Base-by-base conservation (phyloP, 1,284 basidiomycete genomes). In the Papiliotrema fonsecae region DNA sequence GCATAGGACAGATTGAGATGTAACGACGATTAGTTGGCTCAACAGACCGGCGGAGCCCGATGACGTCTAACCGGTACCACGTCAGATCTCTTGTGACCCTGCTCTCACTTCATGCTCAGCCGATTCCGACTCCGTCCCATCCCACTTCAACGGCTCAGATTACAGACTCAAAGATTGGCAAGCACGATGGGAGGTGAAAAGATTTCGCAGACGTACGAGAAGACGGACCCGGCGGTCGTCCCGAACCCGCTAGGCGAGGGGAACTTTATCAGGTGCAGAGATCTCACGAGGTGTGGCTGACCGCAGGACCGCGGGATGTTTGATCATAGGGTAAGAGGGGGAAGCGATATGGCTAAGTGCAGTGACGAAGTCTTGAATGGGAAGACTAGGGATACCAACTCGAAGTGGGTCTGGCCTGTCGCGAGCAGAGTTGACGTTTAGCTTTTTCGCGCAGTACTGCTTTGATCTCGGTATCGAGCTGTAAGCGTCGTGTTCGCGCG, bases 401-500 rank as follows among this genome's bases (percentile, higher is more conserved):
- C 78, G 52, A 73, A 77, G 69, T 70, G 43, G 50, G 65, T 36
- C 32, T 18, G 21, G 18, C 9, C 16, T 5, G 4, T 35, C 19
- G 28, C n/a, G 27, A 35, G 9, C 42, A n/a, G 19, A 39, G 40
- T 21, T 45, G 16, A 25, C 13, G 13, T 18, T 39, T 4, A 81
- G 88, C 67, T 86, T 82, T 72, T 88, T 90, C 64, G 88, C 88
- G 27, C 81, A 82, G 68, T 90, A 82, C 67, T 90, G 86, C 69
- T 94, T 94, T 67, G 85, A 90, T 61, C 80, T 88, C 36, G 90
- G 88, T 0, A 82, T 93, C 42, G 83, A 90, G 52, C 73, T 93
- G 86, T 88, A 75, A 72, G 85, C 24, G 18, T 6, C 27, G 10
- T 19, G 28, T 3, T 26, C 37, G 18, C 19, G 37, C 9, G 14